A percentile compares a stretch with the other conserved stretches of the same genome.
phyloP scores from a whole-genome alignment of 768 basidiomycete genomes.

The Serendipita vermifera region DNA sequence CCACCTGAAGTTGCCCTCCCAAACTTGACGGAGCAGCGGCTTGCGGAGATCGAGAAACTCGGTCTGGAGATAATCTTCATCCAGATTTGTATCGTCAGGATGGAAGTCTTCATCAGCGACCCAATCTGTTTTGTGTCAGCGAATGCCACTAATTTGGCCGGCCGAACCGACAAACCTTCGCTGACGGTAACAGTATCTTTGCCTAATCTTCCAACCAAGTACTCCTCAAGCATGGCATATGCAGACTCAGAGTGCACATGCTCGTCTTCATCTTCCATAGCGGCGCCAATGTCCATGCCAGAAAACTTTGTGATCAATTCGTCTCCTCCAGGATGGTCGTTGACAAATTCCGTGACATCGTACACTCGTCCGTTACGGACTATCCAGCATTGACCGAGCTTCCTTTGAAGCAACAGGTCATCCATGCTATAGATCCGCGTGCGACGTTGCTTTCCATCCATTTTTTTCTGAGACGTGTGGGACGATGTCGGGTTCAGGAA shows the following conservation, averaged over 20 bases:
- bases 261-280: constrained; percentile 68
- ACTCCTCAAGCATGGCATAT: constrained; percentile 84
- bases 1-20: constrained; percentile 72
- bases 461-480: too few species aligned
- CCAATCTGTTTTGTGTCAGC: constrained; percentile 61
- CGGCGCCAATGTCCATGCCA: constrained; percentile 64
- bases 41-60: constrained; percentile 82
- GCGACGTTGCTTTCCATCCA: background rate
- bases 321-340: constrained; percentile 92
- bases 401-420: background rate
- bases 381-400: constrained; percentile 39
- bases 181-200: constrained; percentile 53
- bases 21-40: constrained; percentile 68
- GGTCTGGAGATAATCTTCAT: constrained; percentile 73
- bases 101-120: constrained; percentile 80
- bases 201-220: constrained; percentile 71
- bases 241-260: constrained; percentile 89
- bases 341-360: constrained; percentile 71
- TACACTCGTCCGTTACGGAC: constrained; percentile 73
- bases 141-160: too few species aligned
- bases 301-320: constrained; percentile 75
- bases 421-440: background rate
- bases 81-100: constrained; percentile 76
- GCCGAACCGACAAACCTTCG: constrained; percentile 64
- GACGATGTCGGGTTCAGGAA: too few species aligned